phyloP scores from a whole-genome alignment of 2,329 filamentous ascomycete genomes.

The Diplocarpon mali region DNA sequence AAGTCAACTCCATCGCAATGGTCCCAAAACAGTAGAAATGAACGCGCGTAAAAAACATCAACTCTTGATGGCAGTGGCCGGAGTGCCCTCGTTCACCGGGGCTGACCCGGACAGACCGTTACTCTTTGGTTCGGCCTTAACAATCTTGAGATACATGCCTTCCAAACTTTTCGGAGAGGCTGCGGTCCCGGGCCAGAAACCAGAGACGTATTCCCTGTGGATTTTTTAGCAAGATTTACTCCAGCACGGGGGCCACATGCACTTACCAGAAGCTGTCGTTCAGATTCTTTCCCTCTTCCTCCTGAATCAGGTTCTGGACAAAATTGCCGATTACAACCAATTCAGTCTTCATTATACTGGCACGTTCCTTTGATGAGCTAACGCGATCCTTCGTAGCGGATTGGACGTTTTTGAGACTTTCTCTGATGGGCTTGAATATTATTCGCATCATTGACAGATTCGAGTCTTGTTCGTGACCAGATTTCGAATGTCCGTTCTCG shows the following conservation, averaged over 20 bases:
- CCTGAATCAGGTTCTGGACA: slow-evolving; percentile 34
- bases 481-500: slow-evolving; percentile 33
- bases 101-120: slow-evolving; percentile 6
- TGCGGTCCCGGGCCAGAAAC: slow-evolving; percentile 24
- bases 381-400: slow-evolving; percentile 52
- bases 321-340: slow-evolving; percentile 52
- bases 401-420: slow-evolving; percentile 47
- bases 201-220: slow-evolving; percentile 25
- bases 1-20: slow-evolving; percentile 13
- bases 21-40: neutral
- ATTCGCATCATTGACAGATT: slow-evolving; percentile 29
- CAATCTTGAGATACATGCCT: slow-evolving; percentile 25
- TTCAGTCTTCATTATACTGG: slow-evolving; percentile 49
- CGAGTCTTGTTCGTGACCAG: slow-evolving; percentile 15
- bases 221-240: slow-evolving; percentile 5
- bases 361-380: slow-evolving; percentile 49
- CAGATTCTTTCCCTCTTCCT: slow-evolving; percentile 21
- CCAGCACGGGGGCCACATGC: neutral
- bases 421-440: slow-evolving; percentile 44
- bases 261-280: slow-evolving; percentile 24
- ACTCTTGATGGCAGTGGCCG: slow-evolving; percentile 2
- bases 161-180: slow-evolving; percentile 20
- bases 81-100: slow-evolving; percentile 9
- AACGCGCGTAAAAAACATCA: neutral
- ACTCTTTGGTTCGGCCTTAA: slow-evolving; percentile 8